Evolutionary conservation across 2,329 filamentous ascomycete species (phyloP), one percentile per base, ranked within the genome.

Genomic region (Colletotrichum sojae): DNA sequence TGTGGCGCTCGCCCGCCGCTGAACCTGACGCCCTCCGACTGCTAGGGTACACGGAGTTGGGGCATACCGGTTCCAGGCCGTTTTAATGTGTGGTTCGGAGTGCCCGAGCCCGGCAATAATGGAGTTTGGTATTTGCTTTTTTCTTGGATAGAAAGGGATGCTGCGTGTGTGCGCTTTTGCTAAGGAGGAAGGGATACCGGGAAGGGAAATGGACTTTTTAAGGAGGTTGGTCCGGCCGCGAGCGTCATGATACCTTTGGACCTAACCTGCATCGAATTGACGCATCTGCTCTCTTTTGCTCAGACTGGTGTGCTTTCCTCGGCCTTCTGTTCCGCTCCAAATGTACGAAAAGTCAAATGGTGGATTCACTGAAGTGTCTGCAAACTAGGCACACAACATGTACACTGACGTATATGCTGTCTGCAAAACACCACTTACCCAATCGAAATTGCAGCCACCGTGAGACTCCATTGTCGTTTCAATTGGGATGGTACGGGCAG

Each of bases 181-280:
- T 40, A n/a, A 22, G 45, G 39, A 18, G 52, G 57, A 57, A 49
- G 56, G 46, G 55, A 56, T 18, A 49, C 55, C 18, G 57, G 67
- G 57, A 63, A 63, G 22, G 63, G 67, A 45, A 60, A 31, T 25
- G 31, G 49, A 16, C 39, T 31, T 46, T 18, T 46, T 18, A 45
- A 43, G 39, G 51, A 43, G 57, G 67, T 57, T 67, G 51, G 67
- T 61, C 57, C 63, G 63, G 63, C 63, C 63, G 51, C 56, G 56
- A 68, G 67, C 56, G 57, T 70, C 63, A 70, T 67, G 67, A 70
- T 70, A 70, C 67, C 67, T 69, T 63, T 62, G 67, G 63, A 67
- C 67, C 63, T 57, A 61, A 40, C 46, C 46, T 36, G 56, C 63
- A 55, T 69, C 66, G 62, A 70, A 70, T 70, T 63, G 46, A 68